These are phyloP conservation scores for Tuber brumale DNA, from an alignment of 495 filamentous ascomycete species.

Conservation along the genomic window DNA sequence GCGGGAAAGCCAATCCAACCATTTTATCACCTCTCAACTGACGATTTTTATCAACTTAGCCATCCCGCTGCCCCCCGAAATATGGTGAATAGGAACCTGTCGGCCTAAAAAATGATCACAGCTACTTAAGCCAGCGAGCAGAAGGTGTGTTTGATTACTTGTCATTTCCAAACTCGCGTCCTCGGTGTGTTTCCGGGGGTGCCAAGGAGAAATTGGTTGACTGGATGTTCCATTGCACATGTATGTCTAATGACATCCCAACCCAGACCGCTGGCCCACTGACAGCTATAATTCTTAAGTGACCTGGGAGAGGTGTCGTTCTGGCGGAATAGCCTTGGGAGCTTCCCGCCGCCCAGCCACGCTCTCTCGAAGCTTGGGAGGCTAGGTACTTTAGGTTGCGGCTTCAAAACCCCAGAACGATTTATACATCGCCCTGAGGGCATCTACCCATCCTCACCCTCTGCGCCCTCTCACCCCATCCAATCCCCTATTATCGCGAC, in stretches of 20 bases:
- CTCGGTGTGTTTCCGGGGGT: not conserved
- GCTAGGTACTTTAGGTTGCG: conserved; percentile 22
- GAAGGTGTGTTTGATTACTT: conserved; percentile 26
- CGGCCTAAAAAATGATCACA: conserved; percentile 27
- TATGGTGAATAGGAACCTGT: conserved; percentile 31
- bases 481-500: not conserved
- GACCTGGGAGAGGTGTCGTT: conserved; percentile 27
- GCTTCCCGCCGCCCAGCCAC: not conserved
- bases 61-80: not conserved
- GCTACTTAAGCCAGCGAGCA: conserved; percentile 33
- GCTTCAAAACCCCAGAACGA: conserved; percentile 40
- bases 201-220: conserved; percentile 14
- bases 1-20: not conserved
- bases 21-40: not conserved
- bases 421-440: conserved; percentile 63
- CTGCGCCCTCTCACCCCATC: not conserved
- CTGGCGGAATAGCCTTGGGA: conserved; percentile 40
- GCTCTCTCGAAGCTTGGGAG: conserved; percentile 4
- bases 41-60: not conserved
- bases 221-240: conserved; percentile 17
- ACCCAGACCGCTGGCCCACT: conserved; percentile 17
- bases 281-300: conserved; percentile 12
- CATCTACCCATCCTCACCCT: conserved; percentile 33
- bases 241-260: conserved; percentile 19
- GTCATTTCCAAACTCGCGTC: not conserved